Evolutionary conservation across 2,329 filamentous ascomycete species (phyloP), one percentile per base, ranked within the genome.

Genomic region (Stromatinia cepivora): DNA sequence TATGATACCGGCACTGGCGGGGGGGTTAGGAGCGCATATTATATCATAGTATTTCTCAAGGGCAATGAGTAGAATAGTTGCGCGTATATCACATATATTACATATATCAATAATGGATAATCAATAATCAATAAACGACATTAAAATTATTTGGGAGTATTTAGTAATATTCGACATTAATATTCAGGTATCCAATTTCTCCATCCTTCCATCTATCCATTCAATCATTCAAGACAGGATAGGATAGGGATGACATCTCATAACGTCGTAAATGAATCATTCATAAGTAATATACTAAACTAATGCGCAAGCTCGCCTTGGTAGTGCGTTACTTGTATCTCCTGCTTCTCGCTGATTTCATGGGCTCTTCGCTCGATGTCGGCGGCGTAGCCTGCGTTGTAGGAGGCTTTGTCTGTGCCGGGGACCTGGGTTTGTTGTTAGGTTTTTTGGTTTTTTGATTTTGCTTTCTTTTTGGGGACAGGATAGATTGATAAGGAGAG

Each of bases 291-390:
- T 4, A 39, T 39, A n/a, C n/a, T n/a, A 42, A 15, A n/a, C 53
- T 46, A 62, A 13, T 46, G 15, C 20, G 4, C 59, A n/a, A 10
- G 42, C 58, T 48, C 15, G 6, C 28, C 59, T 1, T 11, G 20
- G 10, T 62, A n/a, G 7, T 6, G 28, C 28, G 42, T 6, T 13
- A 25, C 46, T 63, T 50, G 10, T 39, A 63, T n/a, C 5, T 48
- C 57, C 13, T 74, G 76, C 80, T 90, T 89, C 67, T 84, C 81
- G 75, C 84, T 81, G 58, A 87, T 85, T 77, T 88, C 86, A 67
- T 83, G 81, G 6, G 87, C 82, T 53, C 87, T 81, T 46, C 84
- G 82, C 79, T 90, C 87, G 52, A 91, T 76, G 76, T 91, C 88
- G 72, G 82, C 82, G 8, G 76, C 78, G 53, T 80, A 76, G 56